These are phyloP conservation scores for Dactylellina sp. DNA, from an alignment of 2,329 filamentous ascomycete species.

Conservation along the genomic window DNA sequence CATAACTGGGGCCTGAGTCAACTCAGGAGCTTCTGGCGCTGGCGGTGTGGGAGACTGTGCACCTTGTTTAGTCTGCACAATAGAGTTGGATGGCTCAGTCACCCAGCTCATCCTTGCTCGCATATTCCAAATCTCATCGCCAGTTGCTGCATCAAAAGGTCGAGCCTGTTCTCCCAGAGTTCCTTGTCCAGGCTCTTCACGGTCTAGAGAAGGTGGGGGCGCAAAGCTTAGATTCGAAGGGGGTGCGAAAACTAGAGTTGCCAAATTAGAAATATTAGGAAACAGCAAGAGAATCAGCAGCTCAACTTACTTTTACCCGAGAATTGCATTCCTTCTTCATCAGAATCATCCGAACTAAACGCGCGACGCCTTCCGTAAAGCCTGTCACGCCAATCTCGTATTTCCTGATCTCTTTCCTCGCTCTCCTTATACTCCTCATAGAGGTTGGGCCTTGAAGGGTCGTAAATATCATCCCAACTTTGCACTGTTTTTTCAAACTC, in stretches of 20 bases:
- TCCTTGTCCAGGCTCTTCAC: constrained; percentile 68
- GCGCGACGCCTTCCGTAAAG: constrained; percentile 74
- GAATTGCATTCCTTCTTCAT: constrained; percentile 62
- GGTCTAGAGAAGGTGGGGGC: constrained; percentile 65
- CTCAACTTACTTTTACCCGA: constrained; percentile 13
- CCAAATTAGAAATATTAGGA: background rate
- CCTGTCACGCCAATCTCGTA: constrained; percentile 85
- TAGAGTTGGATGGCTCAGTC: constrained; percentile 67
- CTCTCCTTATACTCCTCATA: constrained; percentile 86
- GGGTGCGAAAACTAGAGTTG: constrained; percentile 62
- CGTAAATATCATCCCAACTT: constrained; percentile 95
- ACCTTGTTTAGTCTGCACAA: constrained; percentile 57
- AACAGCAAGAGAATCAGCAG: background rate
- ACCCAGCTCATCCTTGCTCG: constrained; percentile 77
- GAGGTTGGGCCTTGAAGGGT: constrained; percentile 82
- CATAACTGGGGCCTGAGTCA: background rate
- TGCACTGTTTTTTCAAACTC: constrained; percentile 71
- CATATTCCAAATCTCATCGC: constrained; percentile 66
- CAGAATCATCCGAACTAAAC: constrained; percentile 66
- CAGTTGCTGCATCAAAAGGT: constrained; percentile 61
- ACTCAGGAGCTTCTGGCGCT: background rate
- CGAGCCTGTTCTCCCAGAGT: constrained; percentile 62
- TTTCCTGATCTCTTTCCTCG: constrained; percentile 83
- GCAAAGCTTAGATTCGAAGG: constrained; percentile 64
- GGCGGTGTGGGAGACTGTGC: constrained; percentile 3